phyloP scores from a whole-genome alignment of 345 rosid species.

The Salix exigua region DNA sequence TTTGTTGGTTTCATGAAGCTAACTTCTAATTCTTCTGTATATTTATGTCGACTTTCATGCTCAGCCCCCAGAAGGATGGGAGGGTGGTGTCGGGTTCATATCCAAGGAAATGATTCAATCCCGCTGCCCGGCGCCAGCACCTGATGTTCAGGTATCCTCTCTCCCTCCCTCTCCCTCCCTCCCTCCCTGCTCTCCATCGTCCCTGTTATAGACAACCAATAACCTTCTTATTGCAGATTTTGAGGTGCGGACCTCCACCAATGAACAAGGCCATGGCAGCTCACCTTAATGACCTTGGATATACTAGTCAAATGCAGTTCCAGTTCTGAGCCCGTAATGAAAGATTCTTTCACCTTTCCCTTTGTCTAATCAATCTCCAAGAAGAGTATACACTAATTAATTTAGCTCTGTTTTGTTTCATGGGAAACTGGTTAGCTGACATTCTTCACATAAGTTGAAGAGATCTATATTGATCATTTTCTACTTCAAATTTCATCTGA shows the following conservation, averaged over 20 bases:
- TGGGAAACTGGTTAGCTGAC: background rate
- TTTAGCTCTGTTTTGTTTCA: background rate
- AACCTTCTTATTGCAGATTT: constrained; percentile 6
- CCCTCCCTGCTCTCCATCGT: background rate
- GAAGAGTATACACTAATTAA: background rate
- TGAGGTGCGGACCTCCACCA: constrained; percentile 30
- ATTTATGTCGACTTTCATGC: background rate
- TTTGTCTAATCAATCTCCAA: background rate
- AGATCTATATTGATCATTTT: background rate
- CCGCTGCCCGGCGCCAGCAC: constrained; percentile 23
- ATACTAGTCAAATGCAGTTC: constrained; percentile 21
- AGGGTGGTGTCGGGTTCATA: constrained; percentile 25
- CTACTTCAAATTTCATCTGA: background rate
- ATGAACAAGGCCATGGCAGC: constrained; percentile 37
- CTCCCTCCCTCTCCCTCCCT: background rate
- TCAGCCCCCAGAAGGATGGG: constrained; percentile 33
- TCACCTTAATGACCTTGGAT: constrained; percentile 23
- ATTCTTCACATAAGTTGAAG: background rate
- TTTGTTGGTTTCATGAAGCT: background rate
- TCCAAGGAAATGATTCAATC: constrained; percentile 23
- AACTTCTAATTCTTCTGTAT: background rate
- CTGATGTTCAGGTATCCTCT: constrained; percentile 14
- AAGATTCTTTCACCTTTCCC: background rate
- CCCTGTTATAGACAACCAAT: background rate
- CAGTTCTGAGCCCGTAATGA: constrained; percentile 16